phyloP scores from a whole-genome alignment of 345 rosid species.

The Microcos paniculata region DNA sequence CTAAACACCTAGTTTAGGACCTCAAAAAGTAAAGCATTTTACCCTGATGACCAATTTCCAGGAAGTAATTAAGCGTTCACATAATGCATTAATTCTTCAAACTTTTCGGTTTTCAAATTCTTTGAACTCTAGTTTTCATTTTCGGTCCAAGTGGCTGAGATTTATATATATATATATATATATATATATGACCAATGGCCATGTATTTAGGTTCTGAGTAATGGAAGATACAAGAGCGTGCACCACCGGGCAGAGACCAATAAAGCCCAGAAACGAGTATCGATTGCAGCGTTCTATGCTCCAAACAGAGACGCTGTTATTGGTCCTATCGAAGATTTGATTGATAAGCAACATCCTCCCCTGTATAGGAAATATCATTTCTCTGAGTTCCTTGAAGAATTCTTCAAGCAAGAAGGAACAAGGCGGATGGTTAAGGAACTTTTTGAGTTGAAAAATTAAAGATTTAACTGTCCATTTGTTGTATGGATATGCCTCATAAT shows the following conservation, averaged over 20 bases:
- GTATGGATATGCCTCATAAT: too few species aligned
- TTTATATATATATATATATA: too few species aligned
- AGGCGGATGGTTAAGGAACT: slow-evolving; percentile 12
- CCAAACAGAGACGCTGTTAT: slow-evolving; percentile 7
- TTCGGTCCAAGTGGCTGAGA: neutral
- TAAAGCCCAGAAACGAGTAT: slow-evolving; percentile 1
- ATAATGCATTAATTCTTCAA: too few species aligned
- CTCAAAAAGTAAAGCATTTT: neutral
- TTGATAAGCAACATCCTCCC: slow-evolving; percentile 17
- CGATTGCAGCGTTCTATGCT: slow-evolving; percentile 16
- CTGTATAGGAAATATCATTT: slow-evolving; percentile 6
- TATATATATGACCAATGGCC: neutral
- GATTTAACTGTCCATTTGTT: too few species aligned
- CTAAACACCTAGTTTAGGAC: neutral
- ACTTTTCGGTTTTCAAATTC: too few species aligned
- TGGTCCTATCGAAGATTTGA: slow-evolving; percentile 19
- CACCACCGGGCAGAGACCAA: slow-evolving; percentile 22
- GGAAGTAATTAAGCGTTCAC: too few species aligned
- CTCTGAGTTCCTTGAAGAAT: slow-evolving; percentile 15
- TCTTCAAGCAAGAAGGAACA: slow-evolving; percentile 15
- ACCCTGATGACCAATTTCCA: too few species aligned
- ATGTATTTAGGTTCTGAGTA: slow-evolving; percentile 12
- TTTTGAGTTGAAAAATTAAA: slow-evolving; percentile 13
- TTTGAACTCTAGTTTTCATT: neutral
- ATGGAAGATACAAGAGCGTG: slow-evolving; percentile 24